Conservation (phyloP, 148 eudicot genomes). For the Cornus florida region DNA sequence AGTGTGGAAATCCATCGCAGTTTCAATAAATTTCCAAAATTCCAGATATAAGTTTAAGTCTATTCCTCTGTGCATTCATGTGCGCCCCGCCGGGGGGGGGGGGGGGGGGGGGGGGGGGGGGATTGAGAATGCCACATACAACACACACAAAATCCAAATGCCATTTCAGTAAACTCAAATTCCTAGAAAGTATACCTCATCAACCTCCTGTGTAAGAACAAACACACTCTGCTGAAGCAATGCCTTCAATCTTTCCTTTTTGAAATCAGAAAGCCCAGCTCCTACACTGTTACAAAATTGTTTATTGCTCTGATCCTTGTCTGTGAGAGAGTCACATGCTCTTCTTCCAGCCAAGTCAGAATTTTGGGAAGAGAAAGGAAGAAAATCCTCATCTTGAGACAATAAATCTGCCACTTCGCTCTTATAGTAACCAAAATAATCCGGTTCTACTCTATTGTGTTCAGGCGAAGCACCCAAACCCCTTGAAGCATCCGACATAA, state of each 20-base stretch:
- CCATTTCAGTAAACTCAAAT: neutral
- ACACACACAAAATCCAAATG: neutral
- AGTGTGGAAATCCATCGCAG: neutral
- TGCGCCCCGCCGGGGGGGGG: too few relatives aligned
- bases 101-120: too few relatives aligned
- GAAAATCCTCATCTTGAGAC: slow-evolving; percentile 36
- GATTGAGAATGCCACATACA: too few relatives aligned
- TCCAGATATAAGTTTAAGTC: neutral
- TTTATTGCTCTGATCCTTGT: slow-evolving; percentile 7
- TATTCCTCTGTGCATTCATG: neutral
- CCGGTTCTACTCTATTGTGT: slow-evolving; percentile 41
- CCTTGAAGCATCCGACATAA: slow-evolving; percentile 41
- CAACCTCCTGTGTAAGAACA: slow-evolving; percentile 56
- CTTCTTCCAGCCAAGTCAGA: slow-evolving; percentile 20
- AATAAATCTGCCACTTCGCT: slow-evolving; percentile 44
- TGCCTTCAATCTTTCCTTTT: slow-evolving; percentile 52
- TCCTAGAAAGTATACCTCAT: slow-evolving; percentile 50
- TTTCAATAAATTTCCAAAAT: neutral
- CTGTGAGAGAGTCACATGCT: neutral
- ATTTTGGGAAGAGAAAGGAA: slow-evolving; percentile 23
- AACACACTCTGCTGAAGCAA: slow-evolving; percentile 49
- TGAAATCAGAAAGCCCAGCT: slow-evolving; percentile 38
- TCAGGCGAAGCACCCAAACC: slow-evolving; percentile 28
- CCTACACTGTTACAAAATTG: slow-evolving; percentile 43
- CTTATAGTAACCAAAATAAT: slow-evolving; percentile 56